phyloP scores from a whole-genome alignment of 2,329 filamentous ascomycete species.

The Fusarium fujikuroi region DNA sequence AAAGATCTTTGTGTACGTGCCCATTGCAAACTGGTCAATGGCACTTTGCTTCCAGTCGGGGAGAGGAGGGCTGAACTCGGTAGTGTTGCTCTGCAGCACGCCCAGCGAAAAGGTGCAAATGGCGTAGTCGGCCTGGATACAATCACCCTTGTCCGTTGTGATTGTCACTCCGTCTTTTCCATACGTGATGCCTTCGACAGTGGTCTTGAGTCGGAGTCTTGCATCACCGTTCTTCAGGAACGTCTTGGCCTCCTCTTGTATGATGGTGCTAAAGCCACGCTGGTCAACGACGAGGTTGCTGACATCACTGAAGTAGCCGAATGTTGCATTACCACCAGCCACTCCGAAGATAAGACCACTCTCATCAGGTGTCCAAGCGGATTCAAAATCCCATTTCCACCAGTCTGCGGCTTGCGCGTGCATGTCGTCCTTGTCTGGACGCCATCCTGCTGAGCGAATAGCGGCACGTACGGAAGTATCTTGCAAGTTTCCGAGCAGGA shows the following conservation, averaged over 20 bases:
- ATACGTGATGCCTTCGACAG: constrained; percentile 66
- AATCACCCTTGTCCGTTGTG: constrained; percentile 61
- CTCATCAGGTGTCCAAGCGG: constrained; percentile 65
- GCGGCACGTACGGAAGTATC: constrained; percentile 70
- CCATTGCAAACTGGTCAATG: constrained; percentile 74
- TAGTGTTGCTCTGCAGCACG: constrained; percentile 70
- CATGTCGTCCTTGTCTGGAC: constrained; percentile 62
- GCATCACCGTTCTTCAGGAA: constrained; percentile 67
- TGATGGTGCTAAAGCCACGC: constrained; percentile 69
- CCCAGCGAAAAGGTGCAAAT: constrained; percentile 76
- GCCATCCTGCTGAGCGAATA: constrained; percentile 70
- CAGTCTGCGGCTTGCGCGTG: constrained; percentile 68
- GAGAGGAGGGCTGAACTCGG: constrained; percentile 67
- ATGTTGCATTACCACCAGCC: constrained; percentile 68
- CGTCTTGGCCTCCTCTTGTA: constrained; percentile 65
- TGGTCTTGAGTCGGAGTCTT: constrained; percentile 67
- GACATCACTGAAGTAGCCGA: constrained; percentile 69
- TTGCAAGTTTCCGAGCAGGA: constrained; percentile 69
- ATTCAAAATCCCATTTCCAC: constrained; percentile 68
- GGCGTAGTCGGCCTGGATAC: constrained; percentile 69
- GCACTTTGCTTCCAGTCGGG: constrained; percentile 72
- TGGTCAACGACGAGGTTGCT: constrained; percentile 71
- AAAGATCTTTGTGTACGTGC: constrained; percentile 79
- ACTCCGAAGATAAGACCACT: constrained; percentile 66
- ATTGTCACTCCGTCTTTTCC: constrained; percentile 63